phyloP scores from a whole-genome alignment of 495 filamentous ascomycete genomes.

The Trichoderma orchidacearum region DNA sequence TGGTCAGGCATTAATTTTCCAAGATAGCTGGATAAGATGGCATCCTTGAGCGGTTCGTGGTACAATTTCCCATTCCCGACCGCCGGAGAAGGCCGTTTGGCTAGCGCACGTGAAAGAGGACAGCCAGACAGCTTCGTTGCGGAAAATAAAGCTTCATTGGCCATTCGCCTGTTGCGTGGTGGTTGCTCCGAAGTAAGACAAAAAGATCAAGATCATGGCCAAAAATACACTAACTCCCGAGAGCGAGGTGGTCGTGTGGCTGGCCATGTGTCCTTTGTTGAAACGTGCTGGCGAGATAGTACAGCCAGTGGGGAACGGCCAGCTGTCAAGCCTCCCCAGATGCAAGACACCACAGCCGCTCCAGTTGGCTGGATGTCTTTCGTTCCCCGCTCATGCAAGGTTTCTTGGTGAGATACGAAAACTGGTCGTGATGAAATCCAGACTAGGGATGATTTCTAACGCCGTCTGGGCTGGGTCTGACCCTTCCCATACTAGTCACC shows the following conservation, averaged over 20 bases:
- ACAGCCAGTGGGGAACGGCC: constrained; percentile 1
- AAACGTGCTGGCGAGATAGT: constrained; percentile 2
- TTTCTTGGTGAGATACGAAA: neutral
- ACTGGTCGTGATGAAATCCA: neutral
- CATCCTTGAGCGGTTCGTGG: neutral
- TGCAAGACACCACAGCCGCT: neutral
- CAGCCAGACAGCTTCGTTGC: neutral
- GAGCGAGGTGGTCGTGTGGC: constrained; percentile 1
- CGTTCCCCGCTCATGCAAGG: neutral
- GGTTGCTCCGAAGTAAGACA: neutral
- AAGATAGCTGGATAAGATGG: neutral
- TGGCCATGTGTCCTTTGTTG: neutral
- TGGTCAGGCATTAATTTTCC: neutral
- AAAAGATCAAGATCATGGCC: neutral
- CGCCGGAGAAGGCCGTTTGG: neutral
- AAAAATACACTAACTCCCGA: neutral
- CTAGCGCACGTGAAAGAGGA: neutral
- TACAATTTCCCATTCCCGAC: neutral
- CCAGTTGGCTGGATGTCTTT: neutral
- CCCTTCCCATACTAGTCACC: neutral
- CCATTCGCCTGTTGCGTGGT: neutral
- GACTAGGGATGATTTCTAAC: neutral
- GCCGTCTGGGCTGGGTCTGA: neutral
- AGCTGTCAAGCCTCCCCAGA: constrained; percentile 2
- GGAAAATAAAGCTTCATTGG: neutral